Percentiles rank a stretch among this genome's conserved stretches.
phyloP scores from a whole-genome alignment of 768 basidiomycete species.

The Coprinellus aureogranulatus region DNA sequence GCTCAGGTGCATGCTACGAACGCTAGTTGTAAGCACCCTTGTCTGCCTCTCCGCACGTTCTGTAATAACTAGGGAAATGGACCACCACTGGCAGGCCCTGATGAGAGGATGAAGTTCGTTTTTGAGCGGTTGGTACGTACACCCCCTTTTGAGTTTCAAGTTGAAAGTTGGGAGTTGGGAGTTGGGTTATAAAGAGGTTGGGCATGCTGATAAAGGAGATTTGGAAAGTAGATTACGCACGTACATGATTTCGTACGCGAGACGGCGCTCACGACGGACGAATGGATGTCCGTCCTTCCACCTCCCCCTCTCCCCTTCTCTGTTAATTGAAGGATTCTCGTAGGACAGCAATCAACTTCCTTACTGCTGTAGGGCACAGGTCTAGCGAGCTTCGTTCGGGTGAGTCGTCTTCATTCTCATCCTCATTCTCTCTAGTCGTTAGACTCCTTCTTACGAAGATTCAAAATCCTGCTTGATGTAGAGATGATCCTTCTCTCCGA shows the following conservation, averaged over 20 bases:
- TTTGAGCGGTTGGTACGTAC: slow-evolving; percentile 39
- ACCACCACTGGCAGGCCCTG: slow-evolving; percentile 25
- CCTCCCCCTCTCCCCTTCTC: too few relatives aligned
- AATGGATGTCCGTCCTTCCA: slow-evolving; percentile 61
- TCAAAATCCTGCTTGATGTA: slow-evolving; percentile 7
- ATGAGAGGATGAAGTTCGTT: slow-evolving; percentile 43
- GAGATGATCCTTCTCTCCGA: slow-evolving; percentile 90
- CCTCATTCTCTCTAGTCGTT: not conserved
- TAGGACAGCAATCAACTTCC: slow-evolving; percentile 66
- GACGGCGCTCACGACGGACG: slow-evolving; percentile 74
- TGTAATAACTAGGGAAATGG: not conserved
- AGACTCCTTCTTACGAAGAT: not conserved
- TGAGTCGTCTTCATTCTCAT: slow-evolving; percentile 11
- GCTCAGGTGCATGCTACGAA: slow-evolving; percentile 39
- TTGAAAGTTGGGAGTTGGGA: too few relatives aligned
- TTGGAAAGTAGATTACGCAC: slow-evolving; percentile 49
- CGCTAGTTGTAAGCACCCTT: slow-evolving; percentile 32
- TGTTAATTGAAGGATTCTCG: not conserved
- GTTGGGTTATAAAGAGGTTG: too few relatives aligned
- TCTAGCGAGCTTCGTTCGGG: slow-evolving; percentile 67
- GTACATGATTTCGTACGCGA: slow-evolving; percentile 74
- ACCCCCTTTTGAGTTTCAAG: not conserved
- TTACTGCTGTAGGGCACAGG: slow-evolving; percentile 72
- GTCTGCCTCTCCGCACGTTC: not conserved
- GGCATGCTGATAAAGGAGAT: not conserved